A percentile compares a stretch with the other conserved stretches of the same genome.
phyloP scores from a whole-genome alignment of 2,329 filamentous ascomycete genomes.

The Claviceps humidiphila region DNA sequence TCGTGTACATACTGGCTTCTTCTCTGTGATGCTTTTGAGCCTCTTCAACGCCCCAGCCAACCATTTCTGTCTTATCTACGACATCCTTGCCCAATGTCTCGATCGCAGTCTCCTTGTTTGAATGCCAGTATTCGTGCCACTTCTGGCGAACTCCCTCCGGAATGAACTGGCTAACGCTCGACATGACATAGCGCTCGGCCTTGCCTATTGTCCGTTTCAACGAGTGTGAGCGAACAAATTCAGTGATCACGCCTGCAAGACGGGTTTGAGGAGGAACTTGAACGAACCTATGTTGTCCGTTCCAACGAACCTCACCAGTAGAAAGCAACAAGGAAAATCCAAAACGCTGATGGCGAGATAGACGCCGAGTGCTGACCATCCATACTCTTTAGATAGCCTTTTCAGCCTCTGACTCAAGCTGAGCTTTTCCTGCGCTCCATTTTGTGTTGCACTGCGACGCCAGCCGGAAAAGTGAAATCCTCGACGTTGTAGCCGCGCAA shows the following conservation, averaged over 20 bases:
- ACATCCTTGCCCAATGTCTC: constrained; percentile 29
- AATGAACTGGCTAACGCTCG: constrained; percentile 42
- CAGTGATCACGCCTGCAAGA: neutral
- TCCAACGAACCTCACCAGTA: constrained; percentile 70
- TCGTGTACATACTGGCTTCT: constrained; percentile 56
- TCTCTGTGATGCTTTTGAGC: constrained; percentile 47
- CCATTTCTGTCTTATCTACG: constrained; percentile 35
- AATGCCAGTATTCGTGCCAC: constrained; percentile 36
- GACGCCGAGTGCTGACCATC: constrained; percentile 85
- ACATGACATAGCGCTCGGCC: constrained; percentile 55
- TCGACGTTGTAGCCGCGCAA: constrained; percentile 15
- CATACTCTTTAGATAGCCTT: constrained; percentile 82
- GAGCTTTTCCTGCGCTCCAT: constrained; percentile 16
- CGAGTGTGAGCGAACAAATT: neutral
- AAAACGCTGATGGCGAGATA: constrained; percentile 72
- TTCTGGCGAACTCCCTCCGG: constrained; percentile 43
- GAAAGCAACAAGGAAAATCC: constrained; percentile 92
- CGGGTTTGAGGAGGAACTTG: neutral
- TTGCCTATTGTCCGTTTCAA: constrained; percentile 26
- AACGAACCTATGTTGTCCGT: constrained; percentile 67
- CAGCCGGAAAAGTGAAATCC: constrained; percentile 24
- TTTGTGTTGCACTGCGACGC: constrained; percentile 14
- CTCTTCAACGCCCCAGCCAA: constrained; percentile 48
- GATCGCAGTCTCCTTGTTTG: constrained; percentile 31
- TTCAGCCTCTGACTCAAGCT: constrained; percentile 61